Base-by-base conservation (phyloP, 139 green algal genomes). In the Volvox reticuliferus region DNA sequence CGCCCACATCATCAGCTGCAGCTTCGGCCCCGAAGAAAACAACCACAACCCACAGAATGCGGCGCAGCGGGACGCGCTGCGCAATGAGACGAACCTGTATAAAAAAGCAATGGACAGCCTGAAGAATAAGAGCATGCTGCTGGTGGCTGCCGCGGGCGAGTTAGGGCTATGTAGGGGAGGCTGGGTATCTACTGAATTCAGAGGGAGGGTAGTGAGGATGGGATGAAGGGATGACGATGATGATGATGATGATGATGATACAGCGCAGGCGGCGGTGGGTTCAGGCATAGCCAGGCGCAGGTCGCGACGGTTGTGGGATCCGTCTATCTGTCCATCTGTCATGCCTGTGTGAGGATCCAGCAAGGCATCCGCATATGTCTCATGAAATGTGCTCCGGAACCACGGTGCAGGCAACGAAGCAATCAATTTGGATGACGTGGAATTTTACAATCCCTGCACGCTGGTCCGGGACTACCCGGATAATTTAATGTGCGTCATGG, bases 401-500 rank as follows among this genome's bases (percentile, higher is more conserved):
- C 28, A 30, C 81, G 26, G 50, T 75, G 21, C 26, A 89, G 85
- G 85, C 85, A 89, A 89, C 69, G 85, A 89, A 73, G 17, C 50
- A 32, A 82, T 68, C 1, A 20, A 61, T 1, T 30, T 89, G n/a
- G 50, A 83, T 50, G 17, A 20, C 18, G 9, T 83, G 35, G 26
- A 33, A 12, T 20, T 24, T 3, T 90, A 90, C 86, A 84, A 85
- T 19, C 86, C 86, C 86, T 90, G 86, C 86, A 76, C 65, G 14
- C 67, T 90, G 55, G 30, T 73, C 2, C 55, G 44, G 0, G 2
- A 33, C 36, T 89, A 61, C 44, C 32, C 86, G 0, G 26, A 77
- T 20, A 77, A 90, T 50, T 14, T 85, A 18, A 67, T 90, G 2
- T 90, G 86, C 86, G 75, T 90, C 55, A 90, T 77, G 55, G 86